These are phyloP conservation scores for Rhizopus stolonifer DNA, from an alignment of 371 early-diverging fungal species.

Conservation along the genomic window DNA sequence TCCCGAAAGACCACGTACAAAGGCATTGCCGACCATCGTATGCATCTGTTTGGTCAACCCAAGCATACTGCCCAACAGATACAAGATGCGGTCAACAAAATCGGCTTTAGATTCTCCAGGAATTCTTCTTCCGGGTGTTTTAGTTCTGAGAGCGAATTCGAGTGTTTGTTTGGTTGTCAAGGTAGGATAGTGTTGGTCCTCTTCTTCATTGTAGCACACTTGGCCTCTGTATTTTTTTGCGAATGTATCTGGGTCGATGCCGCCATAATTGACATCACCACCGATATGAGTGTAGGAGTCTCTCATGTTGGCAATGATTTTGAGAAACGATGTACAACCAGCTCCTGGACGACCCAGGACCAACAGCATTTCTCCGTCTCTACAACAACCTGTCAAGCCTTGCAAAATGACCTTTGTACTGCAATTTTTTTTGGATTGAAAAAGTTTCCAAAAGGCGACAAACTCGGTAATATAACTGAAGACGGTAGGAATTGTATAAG, in stretches of 20 bases:
- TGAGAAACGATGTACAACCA: conserved; percentile 67
- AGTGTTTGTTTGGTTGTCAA: conserved; percentile 68
- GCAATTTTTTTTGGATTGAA: conserved; percentile 12
- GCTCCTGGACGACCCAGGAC: conserved; percentile 73
- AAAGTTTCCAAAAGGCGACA: conserved; percentile 39
- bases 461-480: conserved; percentile 13
- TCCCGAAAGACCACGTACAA: conserved; percentile 78
- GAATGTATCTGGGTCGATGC: conserved; percentile 54
- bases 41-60: conserved; percentile 72
- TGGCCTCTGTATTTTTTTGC: conserved; percentile 56
- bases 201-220: conserved; percentile 68
- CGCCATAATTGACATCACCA: conserved; percentile 62
- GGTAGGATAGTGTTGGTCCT: conserved; percentile 71
- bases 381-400: conserved; percentile 58
- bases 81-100: conserved; percentile 45
- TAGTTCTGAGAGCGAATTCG: conserved; percentile 62
- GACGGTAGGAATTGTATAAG: conserved; percentile 37
- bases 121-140: conserved; percentile 59
- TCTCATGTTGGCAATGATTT: conserved; percentile 65
- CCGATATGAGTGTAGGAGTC: conserved; percentile 51
- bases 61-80: conserved; percentile 63
- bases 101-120: conserved; percentile 38
- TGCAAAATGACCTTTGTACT: conserved; percentile 44
- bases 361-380: conserved; percentile 71
- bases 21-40: conserved; percentile 81